A percentile compares a stretch with the other conserved stretches of the same genome.
These are phyloP conservation scores for Pseudomonodictys pantanalensis DNA, from an alignment of 495 filamentous ascomycete species.

Conservation along the genomic window DNA sequence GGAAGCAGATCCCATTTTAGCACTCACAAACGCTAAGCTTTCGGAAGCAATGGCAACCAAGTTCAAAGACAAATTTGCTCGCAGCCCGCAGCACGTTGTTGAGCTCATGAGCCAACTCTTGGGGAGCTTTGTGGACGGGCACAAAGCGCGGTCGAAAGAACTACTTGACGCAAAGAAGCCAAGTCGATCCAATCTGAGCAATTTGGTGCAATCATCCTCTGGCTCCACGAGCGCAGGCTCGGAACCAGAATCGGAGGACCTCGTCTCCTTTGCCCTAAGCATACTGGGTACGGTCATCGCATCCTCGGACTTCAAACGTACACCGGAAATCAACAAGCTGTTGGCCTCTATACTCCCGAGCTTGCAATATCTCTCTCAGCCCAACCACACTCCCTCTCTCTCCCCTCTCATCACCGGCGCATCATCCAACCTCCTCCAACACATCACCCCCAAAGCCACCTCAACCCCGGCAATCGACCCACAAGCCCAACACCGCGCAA, in stretches of 20 bases:
- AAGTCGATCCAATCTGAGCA: conserved; percentile 7
- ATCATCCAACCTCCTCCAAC: conserved; percentile 8
- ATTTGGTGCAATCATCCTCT: conserved; percentile 6
- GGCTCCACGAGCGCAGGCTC: not conserved
- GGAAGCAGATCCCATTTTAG: conserved; percentile 43
- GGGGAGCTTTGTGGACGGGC: conserved; percentile 37
- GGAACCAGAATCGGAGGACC: conserved; percentile 26
- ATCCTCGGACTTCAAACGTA: conserved; percentile 25
- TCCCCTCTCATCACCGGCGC: conserved; percentile 21
- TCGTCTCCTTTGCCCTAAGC: conserved; percentile 31
- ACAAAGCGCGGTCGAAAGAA: conserved; percentile 34
- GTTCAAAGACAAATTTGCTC: conserved; percentile 65
- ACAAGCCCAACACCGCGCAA: not conserved
- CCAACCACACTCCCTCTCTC: not conserved
- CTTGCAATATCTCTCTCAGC: conserved; percentile 15
- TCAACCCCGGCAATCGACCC: not conserved
- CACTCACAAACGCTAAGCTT: conserved; percentile 60
- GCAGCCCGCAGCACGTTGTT: conserved; percentile 59
- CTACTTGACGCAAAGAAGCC: conserved; percentile 15
- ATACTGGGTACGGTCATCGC: conserved; percentile 24
- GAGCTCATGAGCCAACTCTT: conserved; percentile 61
- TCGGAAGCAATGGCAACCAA: conserved; percentile 65
- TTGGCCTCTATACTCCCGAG: conserved; percentile 5
- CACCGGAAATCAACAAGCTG: not conserved
- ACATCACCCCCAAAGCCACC: not conserved